A percentile compares a stretch with the other conserved stretches of the same genome.
These are phyloP conservation scores for Leccinellum luteum DNA, from an alignment of 768 basidiomycete genomes.

Conservation along the genomic window DNA sequence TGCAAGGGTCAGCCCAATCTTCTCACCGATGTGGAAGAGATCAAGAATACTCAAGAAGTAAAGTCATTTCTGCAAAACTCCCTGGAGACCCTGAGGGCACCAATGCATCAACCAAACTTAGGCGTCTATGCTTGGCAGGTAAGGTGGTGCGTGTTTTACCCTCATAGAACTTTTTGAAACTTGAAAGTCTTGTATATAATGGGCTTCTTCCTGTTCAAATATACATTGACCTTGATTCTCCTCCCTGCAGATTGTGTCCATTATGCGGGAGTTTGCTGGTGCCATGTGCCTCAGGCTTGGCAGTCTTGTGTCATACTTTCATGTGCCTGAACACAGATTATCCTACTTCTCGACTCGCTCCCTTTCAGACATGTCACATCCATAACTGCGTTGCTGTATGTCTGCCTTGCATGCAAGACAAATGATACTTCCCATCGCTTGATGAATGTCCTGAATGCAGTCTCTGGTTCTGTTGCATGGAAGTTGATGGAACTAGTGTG, in stretches of 20 bases:
- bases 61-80: too few species aligned
- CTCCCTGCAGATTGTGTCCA: conserved; percentile 17
- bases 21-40: conserved; percentile 18
- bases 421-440: background rate
- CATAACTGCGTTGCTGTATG: conserved; percentile 10
- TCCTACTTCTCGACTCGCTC: conserved; percentile 11
- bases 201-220: too few species aligned
- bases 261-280: too few species aligned
- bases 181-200: conserved; percentile 11
- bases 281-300: too few species aligned
- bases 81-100: too few species aligned
- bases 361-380: conserved; percentile 17
- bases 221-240: background rate
- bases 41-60: conserved; percentile 1
- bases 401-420: conserved; percentile 8
- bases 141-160: too few species aligned
- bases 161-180: conserved; percentile 15
- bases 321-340: conserved; percentile 20
- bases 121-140: too few species aligned
- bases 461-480: conserved; percentile 23
- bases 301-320: conserved; percentile 10
- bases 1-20: conserved; percentile 15
- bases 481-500: conserved; percentile 18
- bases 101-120: too few species aligned
- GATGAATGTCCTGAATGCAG: conserved; percentile 21